Conservation (phyloP, 2,329 filamentous ascomycete genomes). For the Myrmaecium sp. region DNA sequence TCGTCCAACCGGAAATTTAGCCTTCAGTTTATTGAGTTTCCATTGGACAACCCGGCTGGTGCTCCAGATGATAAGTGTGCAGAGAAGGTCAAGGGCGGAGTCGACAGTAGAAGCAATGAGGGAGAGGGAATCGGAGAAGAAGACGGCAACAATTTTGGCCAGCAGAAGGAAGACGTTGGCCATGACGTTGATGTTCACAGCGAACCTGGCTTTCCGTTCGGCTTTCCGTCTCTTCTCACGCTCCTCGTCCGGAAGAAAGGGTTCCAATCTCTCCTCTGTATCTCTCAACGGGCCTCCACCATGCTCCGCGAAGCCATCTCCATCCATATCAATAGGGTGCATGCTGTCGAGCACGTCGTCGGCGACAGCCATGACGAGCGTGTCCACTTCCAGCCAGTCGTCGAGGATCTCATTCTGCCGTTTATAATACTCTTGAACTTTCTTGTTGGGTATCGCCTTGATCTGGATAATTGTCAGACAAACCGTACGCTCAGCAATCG, state of each 20-base stretch:
- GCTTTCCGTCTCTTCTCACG: slow-evolving; percentile 29
- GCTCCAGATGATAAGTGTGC: slow-evolving; percentile 43
- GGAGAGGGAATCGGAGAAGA: slow-evolving; percentile 41
- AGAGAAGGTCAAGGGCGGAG: slow-evolving; percentile 42
- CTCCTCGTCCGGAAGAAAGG: slow-evolving; percentile 39
- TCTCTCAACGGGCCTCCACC: slow-evolving; percentile 30
- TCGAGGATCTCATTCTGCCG: slow-evolving; percentile 37
- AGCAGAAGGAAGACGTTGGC: slow-evolving; percentile 40
- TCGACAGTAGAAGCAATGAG: slow-evolving; percentile 45
- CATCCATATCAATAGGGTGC: slow-evolving; percentile 37
- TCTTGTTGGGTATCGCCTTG: slow-evolving; percentile 35
- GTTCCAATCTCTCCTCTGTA: slow-evolving; percentile 33
- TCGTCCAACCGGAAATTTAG: slow-evolving; percentile 37
- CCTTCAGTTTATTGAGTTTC: slow-evolving; percentile 32
- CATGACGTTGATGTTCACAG: slow-evolving; percentile 44
- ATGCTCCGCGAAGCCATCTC: slow-evolving; percentile 38
- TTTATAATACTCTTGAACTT: slow-evolving; percentile 36
- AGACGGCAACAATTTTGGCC: slow-evolving; percentile 38
- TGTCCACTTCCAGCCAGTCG: slow-evolving; percentile 43
- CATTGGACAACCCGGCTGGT: slow-evolving; percentile 43
- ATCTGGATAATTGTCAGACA: slow-evolving; percentile 14
- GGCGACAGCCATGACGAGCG: slow-evolving; percentile 36
- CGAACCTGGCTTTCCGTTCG: slow-evolving; percentile 34
- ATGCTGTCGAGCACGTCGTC: slow-evolving; percentile 45
- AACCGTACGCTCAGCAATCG: slow-evolving; percentile 1